Conservation (phyloP, 2,329 filamentous ascomycete species). For the Cladosporium sp. region DNA sequence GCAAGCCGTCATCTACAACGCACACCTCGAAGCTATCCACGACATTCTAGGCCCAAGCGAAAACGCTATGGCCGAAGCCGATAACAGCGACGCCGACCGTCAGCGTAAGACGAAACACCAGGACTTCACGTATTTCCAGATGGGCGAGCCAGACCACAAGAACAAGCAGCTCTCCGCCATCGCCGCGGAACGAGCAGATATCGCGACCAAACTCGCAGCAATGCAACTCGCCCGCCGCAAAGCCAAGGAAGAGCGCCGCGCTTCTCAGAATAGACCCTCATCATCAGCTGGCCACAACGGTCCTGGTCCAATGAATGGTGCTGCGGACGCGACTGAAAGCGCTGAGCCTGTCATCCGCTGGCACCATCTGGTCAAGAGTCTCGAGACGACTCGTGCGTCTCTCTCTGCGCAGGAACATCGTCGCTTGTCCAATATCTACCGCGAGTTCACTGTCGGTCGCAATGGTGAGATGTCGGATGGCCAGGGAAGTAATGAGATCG, state of each 20-base stretch:
- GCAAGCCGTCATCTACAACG: slow-evolving; percentile 92
- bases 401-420: slow-evolving; percentile 74
- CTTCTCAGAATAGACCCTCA: slow-evolving; percentile 16
- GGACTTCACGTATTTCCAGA: slow-evolving; percentile 79
- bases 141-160: slow-evolving; percentile 56
- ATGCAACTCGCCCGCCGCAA: slow-evolving; percentile 69
- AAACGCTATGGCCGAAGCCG: slow-evolving; percentile 29
- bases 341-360: slow-evolving; percentile 75
- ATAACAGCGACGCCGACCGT: slow-evolving; percentile 30
- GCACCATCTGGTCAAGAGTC: slow-evolving; percentile 74
- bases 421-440: slow-evolving; percentile 75
- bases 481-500: slow-evolving; percentile 86
- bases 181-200: slow-evolving; percentile 68
- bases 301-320: slow-evolving; percentile 12
- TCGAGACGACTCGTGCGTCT: slow-evolving; percentile 73
- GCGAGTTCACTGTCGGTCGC: slow-evolving; percentile 85
- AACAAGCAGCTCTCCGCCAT: slow-evolving; percentile 43
- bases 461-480: slow-evolving; percentile 95
- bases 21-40: slow-evolving; percentile 94
- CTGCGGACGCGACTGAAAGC: slow-evolving; percentile 43
- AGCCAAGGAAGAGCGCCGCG: slow-evolving; percentile 50
- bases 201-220: slow-evolving; percentile 75
- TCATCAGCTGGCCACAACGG: slow-evolving; percentile 15
- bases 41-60: slow-evolving; percentile 64
- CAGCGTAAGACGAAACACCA: slow-evolving; percentile 22